A percentile compares a stretch with the other conserved stretches of the same genome.
Evolutionary conservation across 306 rosid species (phyloP).

Genomic region (Corylus heterophylla): DNA sequence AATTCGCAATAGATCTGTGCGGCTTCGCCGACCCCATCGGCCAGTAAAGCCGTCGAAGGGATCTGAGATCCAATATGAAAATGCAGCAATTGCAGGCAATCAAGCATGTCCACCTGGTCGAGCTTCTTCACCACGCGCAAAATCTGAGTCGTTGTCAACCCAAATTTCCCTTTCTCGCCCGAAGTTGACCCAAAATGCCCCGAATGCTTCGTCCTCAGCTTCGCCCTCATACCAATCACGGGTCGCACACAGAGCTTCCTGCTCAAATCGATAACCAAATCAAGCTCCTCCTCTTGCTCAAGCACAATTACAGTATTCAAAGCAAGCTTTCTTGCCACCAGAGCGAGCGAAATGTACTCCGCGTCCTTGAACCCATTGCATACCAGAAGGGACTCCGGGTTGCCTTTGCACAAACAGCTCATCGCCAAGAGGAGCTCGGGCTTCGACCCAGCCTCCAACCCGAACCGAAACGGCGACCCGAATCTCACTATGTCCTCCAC

Average conservation of each 20-base stretch:
- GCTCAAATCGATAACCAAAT: constrained; percentile 64
- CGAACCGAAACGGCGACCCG: constrained; percentile 73
- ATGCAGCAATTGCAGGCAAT: constrained; percentile 81
- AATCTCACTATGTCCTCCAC: constrained; percentile 82
- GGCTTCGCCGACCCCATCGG: constrained; percentile 79
- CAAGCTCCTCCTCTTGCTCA: constrained; percentile 87
- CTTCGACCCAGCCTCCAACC: constrained; percentile 89
- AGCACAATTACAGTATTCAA: constrained; percentile 79
- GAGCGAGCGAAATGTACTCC: constrained; percentile 73
- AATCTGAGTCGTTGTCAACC: constrained; percentile 73
- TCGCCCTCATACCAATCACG: constrained; percentile 77
- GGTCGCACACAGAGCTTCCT: constrained; percentile 65
- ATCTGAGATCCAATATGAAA: constrained; percentile 90
- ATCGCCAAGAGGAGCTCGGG: constrained; percentile 87
- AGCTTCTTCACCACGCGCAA: constrained; percentile 68
- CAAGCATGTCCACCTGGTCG: constrained; percentile 64
- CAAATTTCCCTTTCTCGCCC: constrained; percentile 92
- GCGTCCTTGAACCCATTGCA: constrained; percentile 82
- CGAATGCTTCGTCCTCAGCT: constrained; percentile 78
- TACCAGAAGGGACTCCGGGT: constrained; percentile 56
- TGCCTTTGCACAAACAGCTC: constrained; percentile 88
- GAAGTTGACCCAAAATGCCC: constrained; percentile 89
- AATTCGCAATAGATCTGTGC: constrained; percentile 91
- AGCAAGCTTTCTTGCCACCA: constrained; percentile 66
- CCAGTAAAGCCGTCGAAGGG: constrained; percentile 64